A percentile compares a stretch with the other conserved stretches of the same genome.
These are phyloP conservation scores for Dryas drummondii DNA, from an alignment of 306 rosid genomes.

Conservation along the genomic window DNA sequence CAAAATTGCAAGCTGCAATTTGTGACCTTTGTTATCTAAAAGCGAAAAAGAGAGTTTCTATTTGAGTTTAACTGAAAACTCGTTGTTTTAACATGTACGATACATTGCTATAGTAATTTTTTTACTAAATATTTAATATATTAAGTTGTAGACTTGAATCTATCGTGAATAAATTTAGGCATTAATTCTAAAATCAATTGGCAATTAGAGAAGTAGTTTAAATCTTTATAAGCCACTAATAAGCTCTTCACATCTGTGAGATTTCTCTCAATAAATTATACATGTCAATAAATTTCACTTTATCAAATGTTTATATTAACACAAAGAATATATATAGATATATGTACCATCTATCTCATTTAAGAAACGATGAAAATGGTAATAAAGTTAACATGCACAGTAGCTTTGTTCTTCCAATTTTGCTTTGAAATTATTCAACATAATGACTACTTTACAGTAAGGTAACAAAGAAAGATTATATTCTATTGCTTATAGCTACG, in stretches of 20 bases:
- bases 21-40: background rate
- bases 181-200: too few species aligned
- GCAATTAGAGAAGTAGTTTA: too few species aligned
- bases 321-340: too few species aligned
- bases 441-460: constrained; percentile 18
- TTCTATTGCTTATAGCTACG: constrained; percentile 13
- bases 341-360: background rate
- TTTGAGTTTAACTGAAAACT: background rate
- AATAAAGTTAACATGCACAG: constrained; percentile 9
- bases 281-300: too few species aligned
- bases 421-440: constrained; percentile 13
- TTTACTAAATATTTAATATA: too few species aligned
- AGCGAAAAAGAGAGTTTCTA: background rate
- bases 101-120: background rate
- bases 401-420: constrained; percentile 8
- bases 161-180: too few species aligned
- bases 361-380: background rate
- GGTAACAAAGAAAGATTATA: constrained; percentile 30
- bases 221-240: too few species aligned
- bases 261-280: too few species aligned
- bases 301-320: too few species aligned
- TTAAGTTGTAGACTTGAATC: too few species aligned
- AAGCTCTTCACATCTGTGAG: too few species aligned
- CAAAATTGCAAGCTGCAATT: background rate
- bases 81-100: background rate